phyloP scores from a whole-genome alignment of 257 asterid species.

The Cordia subcordata region DNA sequence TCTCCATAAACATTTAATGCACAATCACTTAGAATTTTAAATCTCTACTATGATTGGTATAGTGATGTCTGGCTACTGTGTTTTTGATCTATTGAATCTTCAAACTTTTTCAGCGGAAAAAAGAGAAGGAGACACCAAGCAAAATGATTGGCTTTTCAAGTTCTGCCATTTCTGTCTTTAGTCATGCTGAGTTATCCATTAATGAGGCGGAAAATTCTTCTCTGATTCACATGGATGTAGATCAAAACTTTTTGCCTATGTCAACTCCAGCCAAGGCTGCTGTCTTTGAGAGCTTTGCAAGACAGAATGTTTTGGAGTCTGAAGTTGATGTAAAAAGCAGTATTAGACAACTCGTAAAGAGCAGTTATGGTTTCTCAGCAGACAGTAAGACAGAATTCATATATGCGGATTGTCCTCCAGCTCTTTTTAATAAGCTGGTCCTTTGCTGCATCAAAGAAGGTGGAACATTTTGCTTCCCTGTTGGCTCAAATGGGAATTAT shows the following conservation, averaged over 20 bases:
- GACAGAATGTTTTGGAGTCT: conserved; percentile 82
- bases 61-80: not conserved
- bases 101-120: conserved; percentile 41
- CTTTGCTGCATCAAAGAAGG: conserved; percentile 86
- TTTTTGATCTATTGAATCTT: not conserved
- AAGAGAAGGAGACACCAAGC: conserved; percentile 41
- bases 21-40: not conserved
- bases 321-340: conserved; percentile 73
- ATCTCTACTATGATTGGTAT: not conserved
- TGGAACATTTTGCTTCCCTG: conserved; percentile 89
- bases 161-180: conserved; percentile 56
- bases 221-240: conserved; percentile 86
- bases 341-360: conserved; percentile 50
- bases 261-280: conserved; percentile 85
- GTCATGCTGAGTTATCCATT: conserved; percentile 67
- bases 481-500: conserved; percentile 84
- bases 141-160: conserved; percentile 61
- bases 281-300: conserved; percentile 90
- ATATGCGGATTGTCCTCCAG: conserved; percentile 65
- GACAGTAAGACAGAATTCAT: conserved; percentile 53
- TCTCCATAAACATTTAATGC: no score
- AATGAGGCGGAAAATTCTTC: conserved; percentile 48
- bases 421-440: conserved; percentile 77
- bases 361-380: conserved; percentile 58
- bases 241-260: conserved; percentile 88